Base-by-base conservation (phyloP, 2,329 filamentous ascomycete genomes). In the Colletotrichum somersetense region DNA sequence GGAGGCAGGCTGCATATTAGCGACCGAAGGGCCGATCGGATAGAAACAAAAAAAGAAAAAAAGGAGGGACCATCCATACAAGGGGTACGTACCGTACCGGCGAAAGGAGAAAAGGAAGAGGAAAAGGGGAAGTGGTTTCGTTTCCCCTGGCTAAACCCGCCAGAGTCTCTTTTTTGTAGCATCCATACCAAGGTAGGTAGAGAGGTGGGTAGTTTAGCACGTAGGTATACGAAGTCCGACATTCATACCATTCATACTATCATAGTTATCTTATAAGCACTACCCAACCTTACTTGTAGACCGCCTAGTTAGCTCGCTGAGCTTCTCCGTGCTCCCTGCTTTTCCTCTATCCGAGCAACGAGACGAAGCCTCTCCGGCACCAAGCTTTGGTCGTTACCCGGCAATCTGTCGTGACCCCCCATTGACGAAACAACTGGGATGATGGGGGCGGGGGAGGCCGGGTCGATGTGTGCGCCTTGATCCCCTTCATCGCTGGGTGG, bases 341-440 rank as follows among this genome's bases (percentile, higher is more conserved):
- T n/a, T n/a, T 46, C 18, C 66, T 52, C 38, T 30, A 59, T 68
- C 65, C 58, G 38, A 71, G 42, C 57, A 30, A 63, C 44, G 23
- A 42, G 55, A 48, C 12, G n/a, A 30, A 7, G 8, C 16, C 59
- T 2, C 20, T 53, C 30, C 23, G 18, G 11, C 57, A 67, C 57
- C 57, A 66, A 62, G 33, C 63, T 57, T 63, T 30, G 20, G 33
- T 20, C n/a, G 50, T 53, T 53, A 4, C 14, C 26, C 50, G 26
- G 26, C 16, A 52, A 10, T 11, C 46, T 55, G 40, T n/a, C 50
- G 16, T 16, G 50, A 18, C 26, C 26, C 26, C 26, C 26, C 26
- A 56, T 40, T n/a, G 30, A 52, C 38, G 58, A 62, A 62, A 48
- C 42, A 33, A 62, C n/a, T 33, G 33, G 53, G 11, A 38, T n/a